A percentile compares a stretch with the other conserved stretches of the same genome.
Conservation (phyloP, 176 grass and related monocot species). For the Guadua angustifolia region DNA sequence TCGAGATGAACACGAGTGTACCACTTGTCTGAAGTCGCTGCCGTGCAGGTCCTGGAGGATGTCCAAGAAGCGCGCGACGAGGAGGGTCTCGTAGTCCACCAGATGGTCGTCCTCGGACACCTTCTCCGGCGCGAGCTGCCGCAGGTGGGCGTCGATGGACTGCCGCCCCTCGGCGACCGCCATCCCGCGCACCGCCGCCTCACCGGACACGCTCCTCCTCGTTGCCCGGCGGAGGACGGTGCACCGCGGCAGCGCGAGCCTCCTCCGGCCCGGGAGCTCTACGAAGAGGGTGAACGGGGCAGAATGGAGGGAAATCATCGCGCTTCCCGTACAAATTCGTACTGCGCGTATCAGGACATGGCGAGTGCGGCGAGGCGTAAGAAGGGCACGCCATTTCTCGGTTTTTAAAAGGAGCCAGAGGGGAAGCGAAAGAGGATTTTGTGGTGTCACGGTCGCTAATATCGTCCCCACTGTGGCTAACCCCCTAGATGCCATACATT, state of each 20-base stretch:
- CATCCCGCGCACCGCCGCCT: not conserved
- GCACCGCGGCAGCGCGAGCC: conserved; percentile 11
- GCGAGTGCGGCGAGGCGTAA: not conserved
- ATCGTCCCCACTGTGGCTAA: conserved; percentile 36
- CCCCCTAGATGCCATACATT: conserved; percentile 40
- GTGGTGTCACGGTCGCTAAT: conserved; percentile 29
- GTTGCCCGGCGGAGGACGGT: not conserved
- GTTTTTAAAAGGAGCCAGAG: not conserved
- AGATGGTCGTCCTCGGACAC: conserved; percentile 63
- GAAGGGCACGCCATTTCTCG: not conserved
- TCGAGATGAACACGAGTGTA: not conserved
- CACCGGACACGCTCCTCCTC: not conserved
- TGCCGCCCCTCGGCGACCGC: not conserved
- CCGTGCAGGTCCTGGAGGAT: conserved; percentile 68
- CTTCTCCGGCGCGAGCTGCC: conserved; percentile 52
- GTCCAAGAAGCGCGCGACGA: conserved; percentile 66
- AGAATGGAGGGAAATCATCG: conserved; percentile 32
- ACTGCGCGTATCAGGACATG: not conserved
- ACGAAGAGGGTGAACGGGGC: conserved; percentile 35
- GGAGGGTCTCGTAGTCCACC: conserved; percentile 63
- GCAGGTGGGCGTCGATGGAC: conserved; percentile 51
- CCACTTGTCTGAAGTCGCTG: conserved; percentile 52
- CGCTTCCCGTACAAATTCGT: not conserved
- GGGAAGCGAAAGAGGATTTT: conserved; percentile 1
- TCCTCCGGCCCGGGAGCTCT: conserved; percentile 30